A percentile compares a stretch with the other conserved stretches of the same genome.
phyloP scores from a whole-genome alignment of 352 stramenopile genomes.

The Phytopythium montanum region DNA sequence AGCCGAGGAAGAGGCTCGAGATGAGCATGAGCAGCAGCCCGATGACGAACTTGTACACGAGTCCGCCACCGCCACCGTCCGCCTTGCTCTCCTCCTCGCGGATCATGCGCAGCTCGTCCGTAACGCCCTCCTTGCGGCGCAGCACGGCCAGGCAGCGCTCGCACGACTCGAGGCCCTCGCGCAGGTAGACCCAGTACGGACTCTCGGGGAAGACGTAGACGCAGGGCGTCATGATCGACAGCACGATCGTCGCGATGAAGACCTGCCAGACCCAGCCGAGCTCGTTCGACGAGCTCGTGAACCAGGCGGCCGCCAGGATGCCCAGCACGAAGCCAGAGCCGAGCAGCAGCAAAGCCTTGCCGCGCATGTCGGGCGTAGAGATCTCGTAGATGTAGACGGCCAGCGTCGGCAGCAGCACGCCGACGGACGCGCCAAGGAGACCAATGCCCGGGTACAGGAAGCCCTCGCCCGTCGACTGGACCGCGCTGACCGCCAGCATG shows the following conservation, averaged over 20 bases:
- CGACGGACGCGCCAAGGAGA: slow-evolving; percentile 50
- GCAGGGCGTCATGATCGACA: slow-evolving; percentile 74
- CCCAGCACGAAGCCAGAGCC: slow-evolving; percentile 68
- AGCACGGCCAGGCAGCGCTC: slow-evolving; percentile 69
- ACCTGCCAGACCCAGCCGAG: slow-evolving; percentile 85
- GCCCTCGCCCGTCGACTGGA: slow-evolving; percentile 41
- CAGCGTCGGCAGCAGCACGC: slow-evolving; percentile 68
- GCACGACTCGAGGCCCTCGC: slow-evolving; percentile 67
- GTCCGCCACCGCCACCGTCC: slow-evolving; percentile 24
- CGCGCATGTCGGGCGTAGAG: slow-evolving; percentile 78
- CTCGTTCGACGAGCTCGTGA: slow-evolving; percentile 63
- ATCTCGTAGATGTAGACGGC: slow-evolving; percentile 87
- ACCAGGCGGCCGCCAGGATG: slow-evolving; percentile 58
- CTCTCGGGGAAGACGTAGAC: slow-evolving; percentile 87
- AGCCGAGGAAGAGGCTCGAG: slow-evolving; percentile 54
- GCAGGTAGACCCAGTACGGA: slow-evolving; percentile 83
- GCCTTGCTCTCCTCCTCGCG: slow-evolving; percentile 57
- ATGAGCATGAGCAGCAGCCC: slow-evolving; percentile 68
- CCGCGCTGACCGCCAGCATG: slow-evolving; percentile 65
- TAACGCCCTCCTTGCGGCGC: slow-evolving; percentile 71
- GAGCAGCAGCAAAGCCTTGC: slow-evolving; percentile 73
- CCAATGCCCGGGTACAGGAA: slow-evolving; percentile 66
- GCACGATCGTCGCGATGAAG: slow-evolving; percentile 71
- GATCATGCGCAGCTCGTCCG: slow-evolving; percentile 74
- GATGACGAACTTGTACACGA: slow-evolving; percentile 63